Base-by-base conservation (phyloP, 1,284 basidiomycete species). In the Salmacisia buchloeana region DNA sequence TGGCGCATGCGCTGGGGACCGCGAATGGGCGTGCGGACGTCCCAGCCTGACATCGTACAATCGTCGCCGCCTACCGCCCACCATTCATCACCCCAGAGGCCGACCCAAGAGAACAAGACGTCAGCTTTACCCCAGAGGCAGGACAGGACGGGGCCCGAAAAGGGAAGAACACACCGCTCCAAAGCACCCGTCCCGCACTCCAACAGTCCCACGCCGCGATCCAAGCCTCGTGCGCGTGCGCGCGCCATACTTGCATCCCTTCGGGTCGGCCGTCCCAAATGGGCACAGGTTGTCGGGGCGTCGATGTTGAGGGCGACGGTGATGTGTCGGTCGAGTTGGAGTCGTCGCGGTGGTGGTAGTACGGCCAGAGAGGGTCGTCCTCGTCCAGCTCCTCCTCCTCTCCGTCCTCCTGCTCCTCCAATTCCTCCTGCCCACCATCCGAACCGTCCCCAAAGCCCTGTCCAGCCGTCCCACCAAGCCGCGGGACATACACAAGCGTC, bases 11-110 rank as follows among this genome's bases (percentile, higher is more conserved):
- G 65, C 12, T 60, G 33, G 2, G 38, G 29, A 27, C 64, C 46
- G 25, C 61, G 41, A 21, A 62, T 59, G 0, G 67, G 61, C n/a
- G 58, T 61, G 13, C 82, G 82, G 0, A 81, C 75, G 80, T 99
- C 96, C 96, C 96, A 99, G 9, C 85, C 86, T 80, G 93, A 94
- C 72, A 97, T 81, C 67, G 85, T 88, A 29, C 92, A 83, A 79
- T 99, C 96, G 76, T 99, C 96, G 0, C 96, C 94, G 3, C 94
- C 93, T 94, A 60, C n/a, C n/a, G n/a, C n/a, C n/a, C n/a, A n/a
- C n/a, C n/a, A n/a, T n/a, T n/a, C n/a, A n/a, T n/a, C n/a, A n/a
- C n/a, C n/a, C n/a, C n/a, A n/a, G n/a, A n/a, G n/a, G n/a, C n/a
- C n/a, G n/a, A n/a, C n/a, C n/a, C n/a, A n/a, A n/a, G n/a, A n/a